phyloP scores from a whole-genome alignment of 768 basidiomycete genomes.

The Rhodotorula toruloides region DNA sequence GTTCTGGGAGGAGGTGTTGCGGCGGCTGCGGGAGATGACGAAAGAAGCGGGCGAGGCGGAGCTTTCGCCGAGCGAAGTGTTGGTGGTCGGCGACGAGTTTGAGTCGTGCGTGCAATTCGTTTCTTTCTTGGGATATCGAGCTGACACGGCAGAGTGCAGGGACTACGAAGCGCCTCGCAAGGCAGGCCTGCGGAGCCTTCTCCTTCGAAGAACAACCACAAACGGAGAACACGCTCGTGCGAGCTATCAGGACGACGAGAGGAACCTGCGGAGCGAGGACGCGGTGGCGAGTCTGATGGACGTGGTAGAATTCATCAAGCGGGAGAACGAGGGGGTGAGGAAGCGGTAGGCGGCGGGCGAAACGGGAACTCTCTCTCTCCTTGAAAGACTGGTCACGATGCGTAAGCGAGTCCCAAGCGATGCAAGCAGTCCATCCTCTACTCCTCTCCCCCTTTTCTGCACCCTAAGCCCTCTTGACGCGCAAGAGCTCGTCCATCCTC shows the following conservation, averaged over 20 bases:
- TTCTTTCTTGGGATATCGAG: not conserved
- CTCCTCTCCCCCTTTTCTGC: too few relatives aligned
- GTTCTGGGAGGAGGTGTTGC: constrained; percentile 26
- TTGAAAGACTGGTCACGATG: not conserved
- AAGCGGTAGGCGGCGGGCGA: too few relatives aligned
- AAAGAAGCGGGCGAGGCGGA: not conserved
- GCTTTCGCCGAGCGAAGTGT: constrained; percentile 6
- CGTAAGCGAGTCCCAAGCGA: not conserved
- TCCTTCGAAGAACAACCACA: not conserved
- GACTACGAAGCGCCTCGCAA: constrained; percentile 16
- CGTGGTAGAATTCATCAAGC: constrained; percentile 1
- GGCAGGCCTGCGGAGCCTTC: constrained; percentile 8
- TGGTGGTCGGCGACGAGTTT: constrained; percentile 31
- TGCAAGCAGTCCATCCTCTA: too few relatives aligned
- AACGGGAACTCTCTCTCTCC: not conserved
- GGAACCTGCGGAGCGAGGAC: not conserved
- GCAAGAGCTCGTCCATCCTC: not conserved
- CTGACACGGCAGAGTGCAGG: too few relatives aligned
- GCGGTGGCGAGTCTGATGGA: constrained; percentile 6
- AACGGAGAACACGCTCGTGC: constrained; percentile 4
- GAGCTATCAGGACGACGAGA: constrained; percentile 20
- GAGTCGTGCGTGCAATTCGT: constrained; percentile 6
- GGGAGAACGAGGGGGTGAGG: not conserved
- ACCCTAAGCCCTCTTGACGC: not conserved
- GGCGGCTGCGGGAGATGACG: not conserved